Conservation (phyloP, 257 asterid genomes). For the Scutellaria baicalensis region DNA sequence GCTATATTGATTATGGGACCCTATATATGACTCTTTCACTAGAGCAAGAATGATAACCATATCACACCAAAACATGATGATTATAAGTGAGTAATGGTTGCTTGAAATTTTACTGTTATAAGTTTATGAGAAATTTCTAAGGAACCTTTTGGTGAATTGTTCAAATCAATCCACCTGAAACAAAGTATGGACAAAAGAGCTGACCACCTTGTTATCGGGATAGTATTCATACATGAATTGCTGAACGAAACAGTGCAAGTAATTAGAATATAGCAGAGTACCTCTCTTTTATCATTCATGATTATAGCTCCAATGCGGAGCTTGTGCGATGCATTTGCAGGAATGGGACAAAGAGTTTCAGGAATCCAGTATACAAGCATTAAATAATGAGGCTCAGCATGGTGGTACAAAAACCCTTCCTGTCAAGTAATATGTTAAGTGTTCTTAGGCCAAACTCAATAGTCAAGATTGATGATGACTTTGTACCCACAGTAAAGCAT, state of each 20-base stretch:
- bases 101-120: no score
- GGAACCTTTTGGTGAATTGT: neutral
- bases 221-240: neutral
- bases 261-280: neutral
- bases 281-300: slow-evolving; percentile 70
- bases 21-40: neutral
- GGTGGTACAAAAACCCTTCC: slow-evolving; percentile 82
- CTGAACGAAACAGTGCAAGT: neutral
- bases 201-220: neutral
- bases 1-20: neutral
- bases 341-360: slow-evolving; percentile 42
- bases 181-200: neutral
- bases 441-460: neutral
- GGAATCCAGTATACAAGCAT: slow-evolving; percentile 79
- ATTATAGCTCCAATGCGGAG: slow-evolving; percentile 70
- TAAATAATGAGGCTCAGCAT: slow-evolving; percentile 70
- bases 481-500: neutral
- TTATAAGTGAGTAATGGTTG: neutral
- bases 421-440: slow-evolving; percentile 13
- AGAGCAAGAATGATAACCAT: neutral
- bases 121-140: no score
- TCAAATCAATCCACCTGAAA: neutral
- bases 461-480: neutral
- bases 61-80: neutral
- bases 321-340: slow-evolving; percentile 66